Percentiles rank a stretch among this genome's conserved stretches.
phyloP scores from a whole-genome alignment of 768 basidiomycete genomes.

The Lenzites betulinus region DNA sequence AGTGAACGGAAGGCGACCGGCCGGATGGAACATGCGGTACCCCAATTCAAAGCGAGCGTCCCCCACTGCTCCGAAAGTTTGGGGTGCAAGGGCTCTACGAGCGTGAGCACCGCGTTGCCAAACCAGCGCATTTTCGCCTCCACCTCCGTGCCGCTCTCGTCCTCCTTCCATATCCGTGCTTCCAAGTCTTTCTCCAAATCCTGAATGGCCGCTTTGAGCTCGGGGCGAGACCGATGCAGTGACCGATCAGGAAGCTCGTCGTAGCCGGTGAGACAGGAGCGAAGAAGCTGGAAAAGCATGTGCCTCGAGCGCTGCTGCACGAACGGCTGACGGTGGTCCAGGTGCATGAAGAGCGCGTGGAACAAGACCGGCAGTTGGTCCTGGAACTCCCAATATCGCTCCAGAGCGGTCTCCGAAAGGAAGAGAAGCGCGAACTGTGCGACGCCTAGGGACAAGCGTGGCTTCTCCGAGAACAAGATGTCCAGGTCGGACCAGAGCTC shows the following conservation, averaged over 20 bases:
- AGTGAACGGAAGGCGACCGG: constrained; percentile 85
- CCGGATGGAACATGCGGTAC: constrained; percentile 84
- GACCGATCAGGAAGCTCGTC: constrained; percentile 68
- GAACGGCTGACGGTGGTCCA: constrained; percentile 74
- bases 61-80: constrained; percentile 78
- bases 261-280: constrained; percentile 80
- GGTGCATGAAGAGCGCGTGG: constrained; percentile 77
- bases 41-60: constrained; percentile 78
- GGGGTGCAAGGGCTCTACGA: constrained; percentile 71
- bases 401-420: constrained; percentile 72
- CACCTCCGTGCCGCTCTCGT: constrained; percentile 55
- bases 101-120: constrained; percentile 61
- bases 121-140: constrained; percentile 71
- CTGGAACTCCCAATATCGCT: constrained; percentile 74
- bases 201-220: constrained; percentile 52
- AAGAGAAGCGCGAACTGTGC: constrained; percentile 91
- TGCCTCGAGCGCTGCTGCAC: constrained; percentile 70
- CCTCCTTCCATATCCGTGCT: constrained; percentile 70
- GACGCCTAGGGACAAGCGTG: constrained; percentile 69
- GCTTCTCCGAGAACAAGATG: constrained; percentile 70
- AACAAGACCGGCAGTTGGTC: constrained; percentile 73
- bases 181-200: constrained; percentile 62
- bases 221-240: constrained; percentile 45
- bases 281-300: constrained; percentile 85
- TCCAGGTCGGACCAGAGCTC: constrained; percentile 82